These are phyloP conservation scores for Salvia sclarea DNA, from an alignment of 305 asterid genomes.

Conservation along the genomic window DNA sequence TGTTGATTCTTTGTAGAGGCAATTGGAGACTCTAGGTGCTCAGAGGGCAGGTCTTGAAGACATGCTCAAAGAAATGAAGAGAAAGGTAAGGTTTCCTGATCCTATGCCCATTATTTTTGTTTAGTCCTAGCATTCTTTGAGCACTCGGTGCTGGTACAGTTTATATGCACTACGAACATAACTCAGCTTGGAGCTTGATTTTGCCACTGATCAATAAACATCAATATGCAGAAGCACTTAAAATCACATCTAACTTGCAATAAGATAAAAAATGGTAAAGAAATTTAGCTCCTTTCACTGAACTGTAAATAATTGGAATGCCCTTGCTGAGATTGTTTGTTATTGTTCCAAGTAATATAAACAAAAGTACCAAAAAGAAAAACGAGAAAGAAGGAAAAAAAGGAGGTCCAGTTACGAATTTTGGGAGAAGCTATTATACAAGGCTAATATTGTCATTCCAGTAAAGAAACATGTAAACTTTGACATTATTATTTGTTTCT, in stretches of 20 bases:
- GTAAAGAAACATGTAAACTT: neutral
- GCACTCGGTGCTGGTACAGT: neutral
- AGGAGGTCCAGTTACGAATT: neutral
- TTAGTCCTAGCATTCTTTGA: neutral
- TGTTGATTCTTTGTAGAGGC: constrained; percentile 53
- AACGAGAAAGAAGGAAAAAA: neutral
- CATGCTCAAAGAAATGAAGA: constrained; percentile 98
- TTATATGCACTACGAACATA: neutral
- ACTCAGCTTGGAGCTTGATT: neutral
- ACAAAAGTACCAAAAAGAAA: neutral
- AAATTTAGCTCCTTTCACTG: too few species aligned
- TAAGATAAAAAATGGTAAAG: too few species aligned
- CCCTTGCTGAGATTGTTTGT: neutral
- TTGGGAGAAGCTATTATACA: neutral
- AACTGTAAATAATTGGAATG: too few species aligned
- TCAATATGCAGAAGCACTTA: neutral
- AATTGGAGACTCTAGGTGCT: constrained; percentile 90
- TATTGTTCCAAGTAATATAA: neutral
- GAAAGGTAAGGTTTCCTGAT: constrained; percentile 59
- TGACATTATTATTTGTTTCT: constrained; percentile 16
- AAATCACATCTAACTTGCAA: neutral
- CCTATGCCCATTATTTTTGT: constrained; percentile 18
- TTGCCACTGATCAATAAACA: neutral
- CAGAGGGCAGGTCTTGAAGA: constrained; percentile 96
- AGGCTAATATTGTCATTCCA: neutral